Evolutionary conservation across 192 early-diverging fungal genomes (phyloP).

Genomic region (Thoreauomyces humboldtii): DNA sequence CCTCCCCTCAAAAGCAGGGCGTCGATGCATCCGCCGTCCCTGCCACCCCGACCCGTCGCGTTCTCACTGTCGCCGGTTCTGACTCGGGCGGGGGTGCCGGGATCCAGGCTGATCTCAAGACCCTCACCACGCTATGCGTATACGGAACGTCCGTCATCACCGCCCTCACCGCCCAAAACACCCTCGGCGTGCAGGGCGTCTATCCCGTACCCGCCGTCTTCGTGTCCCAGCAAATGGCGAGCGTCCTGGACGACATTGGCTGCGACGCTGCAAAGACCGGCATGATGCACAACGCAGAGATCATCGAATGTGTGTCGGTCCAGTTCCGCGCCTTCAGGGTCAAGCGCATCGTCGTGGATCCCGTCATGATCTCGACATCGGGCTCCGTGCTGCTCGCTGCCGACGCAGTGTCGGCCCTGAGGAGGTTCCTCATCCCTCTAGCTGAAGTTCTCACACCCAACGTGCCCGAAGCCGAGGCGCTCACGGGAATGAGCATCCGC

Average conservation of each 20-base stretch:
- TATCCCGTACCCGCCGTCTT: conserved; percentile 58
- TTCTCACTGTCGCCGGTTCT: conserved; percentile 55
- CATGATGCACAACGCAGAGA: conserved; percentile 67
- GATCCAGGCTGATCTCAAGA: conserved; percentile 91
- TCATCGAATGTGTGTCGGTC: conserved; percentile 59
- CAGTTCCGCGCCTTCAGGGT: conserved; percentile 40
- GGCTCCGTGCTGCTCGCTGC: conserved; percentile 60
- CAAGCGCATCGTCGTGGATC: conserved; percentile 67
- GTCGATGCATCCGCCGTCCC: too few relatives aligned
- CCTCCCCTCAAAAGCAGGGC: too few relatives aligned
- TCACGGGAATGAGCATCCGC: conserved; percentile 39
- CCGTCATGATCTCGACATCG: conserved; percentile 83
- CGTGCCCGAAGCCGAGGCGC: conserved; percentile 74
- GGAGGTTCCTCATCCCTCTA: conserved; percentile 62
- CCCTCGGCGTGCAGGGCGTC: conserved; percentile 71
- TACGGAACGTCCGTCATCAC: conserved; percentile 76
- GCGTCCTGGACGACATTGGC: conserved; percentile 76
- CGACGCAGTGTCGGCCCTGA: conserved; percentile 59
- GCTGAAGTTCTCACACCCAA: conserved; percentile 78
- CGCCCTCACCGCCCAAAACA: conserved; percentile 85
- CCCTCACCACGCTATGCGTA: conserved; percentile 68
- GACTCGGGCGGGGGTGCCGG: conserved; percentile 61
- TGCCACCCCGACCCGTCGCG: too few relatives aligned
- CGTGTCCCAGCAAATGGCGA: conserved; percentile 64
- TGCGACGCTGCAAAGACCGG: conserved; percentile 72